phyloP scores from a whole-genome alignment of 352 stramenopile species.

The Pythium oligandrum region DNA sequence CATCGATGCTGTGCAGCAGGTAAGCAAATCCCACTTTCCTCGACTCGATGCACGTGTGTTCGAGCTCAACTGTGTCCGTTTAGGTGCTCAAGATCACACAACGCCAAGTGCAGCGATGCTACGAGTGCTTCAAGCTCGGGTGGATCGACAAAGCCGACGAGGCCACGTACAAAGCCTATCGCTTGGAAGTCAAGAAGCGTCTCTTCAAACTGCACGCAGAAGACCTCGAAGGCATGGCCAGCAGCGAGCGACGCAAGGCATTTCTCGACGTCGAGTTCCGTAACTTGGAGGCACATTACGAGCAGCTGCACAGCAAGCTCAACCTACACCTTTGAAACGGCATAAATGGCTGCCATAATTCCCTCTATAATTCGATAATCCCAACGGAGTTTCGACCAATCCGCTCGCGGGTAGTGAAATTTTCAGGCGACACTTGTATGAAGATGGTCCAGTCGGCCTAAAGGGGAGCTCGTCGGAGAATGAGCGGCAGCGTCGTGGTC shows the following conservation, averaged over 20 bases:
- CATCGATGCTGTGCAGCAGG: slow-evolving; percentile 59
- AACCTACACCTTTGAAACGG: slow-evolving; percentile 13
- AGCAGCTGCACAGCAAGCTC: slow-evolving; percentile 30
- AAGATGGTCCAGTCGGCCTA: too few relatives aligned
- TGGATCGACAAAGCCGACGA: slow-evolving; percentile 51
- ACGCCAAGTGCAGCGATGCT: slow-evolving; percentile 74
- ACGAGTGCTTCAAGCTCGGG: slow-evolving; percentile 65
- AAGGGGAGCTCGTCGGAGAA: too few relatives aligned
- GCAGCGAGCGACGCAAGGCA: slow-evolving; percentile 61
- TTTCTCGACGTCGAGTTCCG: slow-evolving; percentile 71
- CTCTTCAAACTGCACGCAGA: slow-evolving; percentile 63
- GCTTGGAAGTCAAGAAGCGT: slow-evolving; percentile 79
- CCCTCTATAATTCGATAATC: too few relatives aligned
- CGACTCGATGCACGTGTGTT: not conserved
- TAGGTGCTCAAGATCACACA: slow-evolving; percentile 69
- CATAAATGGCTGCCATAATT: too few relatives aligned
- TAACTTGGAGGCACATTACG: slow-evolving; percentile 45
- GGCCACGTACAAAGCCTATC: slow-evolving; percentile 52
- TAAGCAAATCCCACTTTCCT: slow-evolving; percentile 9
- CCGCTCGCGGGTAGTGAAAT: too few relatives aligned
- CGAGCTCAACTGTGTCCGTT: not conserved
- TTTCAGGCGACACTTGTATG: too few relatives aligned
- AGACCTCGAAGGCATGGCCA: slow-evolving; percentile 70
- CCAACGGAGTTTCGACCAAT: too few relatives aligned
- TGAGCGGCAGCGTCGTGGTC: too few relatives aligned